These are phyloP conservation scores for Cryptococcus jaspeensis DNA, from an alignment of 1,284 basidiomycete species.

Conservation along the genomic window DNA sequence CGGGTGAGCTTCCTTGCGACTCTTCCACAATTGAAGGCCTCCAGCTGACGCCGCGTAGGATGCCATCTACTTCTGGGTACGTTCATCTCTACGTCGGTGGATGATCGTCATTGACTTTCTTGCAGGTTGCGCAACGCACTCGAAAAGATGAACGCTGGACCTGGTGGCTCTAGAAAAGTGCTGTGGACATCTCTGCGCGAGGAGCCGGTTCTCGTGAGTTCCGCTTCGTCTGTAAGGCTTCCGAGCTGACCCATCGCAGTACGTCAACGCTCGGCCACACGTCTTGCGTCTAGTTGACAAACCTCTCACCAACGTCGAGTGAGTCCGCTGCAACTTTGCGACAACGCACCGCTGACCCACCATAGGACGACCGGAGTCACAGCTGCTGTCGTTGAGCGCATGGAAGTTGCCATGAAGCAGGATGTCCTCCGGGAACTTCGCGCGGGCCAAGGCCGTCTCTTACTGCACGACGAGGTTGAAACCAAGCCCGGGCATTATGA, in stretches of 20 bases:
- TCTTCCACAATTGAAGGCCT: background rate
- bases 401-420: constrained; percentile 86
- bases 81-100: constrained; percentile 1
- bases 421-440: constrained; percentile 83
- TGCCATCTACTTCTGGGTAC: constrained; percentile 36
- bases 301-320: constrained; percentile 91
- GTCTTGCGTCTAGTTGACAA: constrained; percentile 87
- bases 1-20: constrained; percentile 58
- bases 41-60: constrained; percentile 2
- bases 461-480: constrained; percentile 95
- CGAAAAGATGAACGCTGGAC: constrained; percentile 73
- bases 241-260: constrained; percentile 22
- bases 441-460: constrained; percentile 71
- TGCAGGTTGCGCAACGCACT: constrained; percentile 76
- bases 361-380: constrained; percentile 88
- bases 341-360: constrained; percentile 2
- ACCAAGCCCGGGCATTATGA: constrained; percentile 85
- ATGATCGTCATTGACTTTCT: background rate
- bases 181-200: constrained; percentile 91
- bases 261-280: constrained; percentile 65
- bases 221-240: background rate
- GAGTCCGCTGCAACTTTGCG: constrained; percentile 35
- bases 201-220: constrained; percentile 77
- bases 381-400: constrained; percentile 84
- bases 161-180: constrained; percentile 67